phyloP scores from a whole-genome alignment of 108 stramenopile genomes.

The Craspedostauros australis region DNA sequence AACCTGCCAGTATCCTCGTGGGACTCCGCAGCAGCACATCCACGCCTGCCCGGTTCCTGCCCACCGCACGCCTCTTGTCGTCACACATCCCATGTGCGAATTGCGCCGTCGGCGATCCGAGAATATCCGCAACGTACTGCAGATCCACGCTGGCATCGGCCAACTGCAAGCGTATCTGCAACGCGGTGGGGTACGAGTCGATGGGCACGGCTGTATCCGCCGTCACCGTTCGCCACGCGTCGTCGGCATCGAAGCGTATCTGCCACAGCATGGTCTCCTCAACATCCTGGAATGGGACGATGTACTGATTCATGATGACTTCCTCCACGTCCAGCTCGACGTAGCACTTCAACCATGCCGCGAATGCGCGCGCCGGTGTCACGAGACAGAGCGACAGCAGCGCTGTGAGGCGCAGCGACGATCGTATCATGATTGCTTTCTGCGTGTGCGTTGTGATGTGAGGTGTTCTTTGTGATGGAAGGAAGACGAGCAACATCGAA shows the following conservation, averaged over 20 bases:
- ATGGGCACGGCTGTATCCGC: no score
- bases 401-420: neutral
- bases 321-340: slow-evolving; percentile 35
- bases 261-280: neutral
- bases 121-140: neutral
- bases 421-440: neutral
- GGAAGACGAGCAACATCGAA: neutral
- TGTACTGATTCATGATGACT: slow-evolving; percentile 30
- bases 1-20: slow-evolving; percentile 25
- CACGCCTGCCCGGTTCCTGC: neutral
- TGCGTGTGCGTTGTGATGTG: neutral
- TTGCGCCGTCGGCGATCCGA: neutral
- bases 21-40: neutral
- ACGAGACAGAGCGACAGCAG: neutral
- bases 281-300: slow-evolving; percentile 16
- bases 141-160: neutral
- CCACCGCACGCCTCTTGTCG: neutral
- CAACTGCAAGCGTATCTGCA: no score
- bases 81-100: slow-evolving; percentile 10
- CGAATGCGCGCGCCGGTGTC: slow-evolving; percentile 13
- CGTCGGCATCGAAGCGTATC: neutral
- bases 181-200: no score
- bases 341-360: slow-evolving; percentile 43
- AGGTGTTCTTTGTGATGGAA: neutral
- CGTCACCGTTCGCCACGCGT: slow-evolving; percentile 5